Base-by-base conservation (phyloP, 257 asterid genomes). In the Nemophila menziesii region DNA sequence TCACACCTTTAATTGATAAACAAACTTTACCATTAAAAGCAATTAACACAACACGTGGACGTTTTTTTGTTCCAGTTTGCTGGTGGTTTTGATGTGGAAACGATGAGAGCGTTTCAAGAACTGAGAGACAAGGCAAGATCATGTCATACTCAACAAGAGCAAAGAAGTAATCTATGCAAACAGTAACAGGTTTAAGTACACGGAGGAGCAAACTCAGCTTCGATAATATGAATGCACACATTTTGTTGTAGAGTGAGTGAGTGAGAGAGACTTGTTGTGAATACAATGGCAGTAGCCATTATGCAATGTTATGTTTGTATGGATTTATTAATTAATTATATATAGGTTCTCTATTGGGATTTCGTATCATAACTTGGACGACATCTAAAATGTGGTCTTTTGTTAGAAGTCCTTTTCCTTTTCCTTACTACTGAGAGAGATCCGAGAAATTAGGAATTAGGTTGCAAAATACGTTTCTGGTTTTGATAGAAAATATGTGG, bases 31-130 rank as follows among this genome's bases (percentile, higher is more conserved):
- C 34, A 24, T n/a, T n/a, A n/a, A n/a, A n/a, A n/a, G n/a, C 24
- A 10, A 14, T 22, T 49, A n/a, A n/a, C n/a, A n/a, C n/a, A 26
- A 26, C 2, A 15, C 10, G 36, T 46, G 15, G n/a, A 46, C n/a
- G 3, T 29, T 2, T 29, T 15, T 16, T 2, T 33, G 46, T 58
- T 12, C n/a, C 71, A 90, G 99, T 90, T 90, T 71, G 99, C 99
- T 1, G 93, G 96, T 1, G 99, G 99, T 6, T 90, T 85, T 42
- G 96, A 90, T 24, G 89, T 63, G 70, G 99, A 85, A 64, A 90
- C 99, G 11, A 90, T 90, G 99, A 79, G 60, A 52, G 93, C 80
- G 18, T 90, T 90, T 64, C 92, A 90, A 51, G 99, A 85, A 36
- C 71, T 85, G 62, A 73, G 92, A 49, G 92, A 83, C 42, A 83